Conservation (phyloP, 1,284 basidiomycete genomes). For the Irpex sp. region DNA sequence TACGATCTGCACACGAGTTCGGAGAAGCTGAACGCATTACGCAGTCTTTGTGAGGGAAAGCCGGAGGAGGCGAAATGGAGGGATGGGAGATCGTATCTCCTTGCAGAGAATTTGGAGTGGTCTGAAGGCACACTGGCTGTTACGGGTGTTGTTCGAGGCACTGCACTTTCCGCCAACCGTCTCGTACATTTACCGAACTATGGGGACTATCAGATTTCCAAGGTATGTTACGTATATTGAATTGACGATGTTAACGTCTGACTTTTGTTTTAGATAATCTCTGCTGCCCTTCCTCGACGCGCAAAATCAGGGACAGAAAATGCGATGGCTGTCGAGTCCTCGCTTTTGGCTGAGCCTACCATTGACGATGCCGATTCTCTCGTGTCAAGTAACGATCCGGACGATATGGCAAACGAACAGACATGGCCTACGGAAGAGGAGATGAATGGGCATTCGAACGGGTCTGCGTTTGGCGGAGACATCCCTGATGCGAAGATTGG, state of each 20-base stretch:
- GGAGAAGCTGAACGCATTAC: slow-evolving; percentile 68
- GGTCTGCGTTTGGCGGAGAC: slow-evolving; percentile 29
- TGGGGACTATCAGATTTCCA: slow-evolving; percentile 86
- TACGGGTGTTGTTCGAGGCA: slow-evolving; percentile 84
- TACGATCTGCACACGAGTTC: slow-evolving; percentile 60
- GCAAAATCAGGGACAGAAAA: slow-evolving; percentile 32
- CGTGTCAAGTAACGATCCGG: slow-evolving; percentile 83
- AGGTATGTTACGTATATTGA: slow-evolving; percentile 45
- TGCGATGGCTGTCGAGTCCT: slow-evolving; percentile 64
- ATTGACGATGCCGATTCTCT: slow-evolving; percentile 82
- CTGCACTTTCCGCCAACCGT: slow-evolving; percentile 77
- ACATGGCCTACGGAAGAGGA: slow-evolving; percentile 99
- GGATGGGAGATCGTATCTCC: slow-evolving; percentile 76
- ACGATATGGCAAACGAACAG: slow-evolving; percentile 91
- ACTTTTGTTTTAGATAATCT: slow-evolving; percentile 48
- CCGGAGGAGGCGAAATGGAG: slow-evolving; percentile 80
- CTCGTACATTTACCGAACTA: slow-evolving; percentile 87
- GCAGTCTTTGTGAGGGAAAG: slow-evolving; percentile 78
- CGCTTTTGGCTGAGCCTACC: slow-evolving; percentile 55
- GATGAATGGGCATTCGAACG: slow-evolving; percentile 50
- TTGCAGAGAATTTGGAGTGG: slow-evolving; percentile 71
- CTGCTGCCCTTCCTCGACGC: slow-evolving; percentile 47
- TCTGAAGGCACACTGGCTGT: slow-evolving; percentile 63
- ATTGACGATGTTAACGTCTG: background rate
- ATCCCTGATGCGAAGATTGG: slow-evolving; percentile 65